Evolutionary conservation across 805 yeast species (phyloP), one percentile per base, ranked within the genome.

Genomic region (Wickerhamomyces pijperi): DNA sequence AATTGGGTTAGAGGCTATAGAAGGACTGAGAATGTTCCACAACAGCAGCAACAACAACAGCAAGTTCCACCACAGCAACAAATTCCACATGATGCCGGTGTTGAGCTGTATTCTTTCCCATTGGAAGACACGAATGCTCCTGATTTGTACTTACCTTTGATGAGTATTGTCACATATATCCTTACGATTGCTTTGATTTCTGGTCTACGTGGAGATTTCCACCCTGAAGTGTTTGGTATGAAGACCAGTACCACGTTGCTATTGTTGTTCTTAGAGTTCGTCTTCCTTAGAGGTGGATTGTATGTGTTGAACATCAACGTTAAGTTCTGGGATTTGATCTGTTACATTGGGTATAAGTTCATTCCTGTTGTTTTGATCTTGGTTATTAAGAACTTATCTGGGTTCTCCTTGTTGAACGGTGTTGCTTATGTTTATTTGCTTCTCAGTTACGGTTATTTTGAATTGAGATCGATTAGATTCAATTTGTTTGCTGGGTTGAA

Each of bases 311-410:
- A 74, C 43, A 77, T 85, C 39, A 72, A 74, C 14, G 72, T 82
- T 12, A 82, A 78, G 48, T 57, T 84, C 32, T 78, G 88, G 70
- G 99, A 92, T 58, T 65, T 92, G 44, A 72, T 84, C 9, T 80
- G 95, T 44, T 92, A 85, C 61, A 79, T 88, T 37, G 97, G 97
- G 29, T 94, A 92, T 68, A 92, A 92, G 59, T 94, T 86, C 55
- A 86, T 94, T 32, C 85, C 95, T 8, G 68, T 82, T 45, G 70
- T 79, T 15, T 56, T 72, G n/a, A 64, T 74, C 38, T 60, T 80
- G 48, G 55, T 78, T 33, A 55, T 73, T 48, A 78, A 74, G 45
- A 68, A 67, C 45, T 53, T 69, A 36, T 63, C 66, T 33, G 60
- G 63, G 20, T 59, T 42, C 42, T 38, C 67, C 19, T 49, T 66